Conservation (phyloP, 2,329 filamentous ascomycete genomes). For the Fusarium beomiforme region DNA sequence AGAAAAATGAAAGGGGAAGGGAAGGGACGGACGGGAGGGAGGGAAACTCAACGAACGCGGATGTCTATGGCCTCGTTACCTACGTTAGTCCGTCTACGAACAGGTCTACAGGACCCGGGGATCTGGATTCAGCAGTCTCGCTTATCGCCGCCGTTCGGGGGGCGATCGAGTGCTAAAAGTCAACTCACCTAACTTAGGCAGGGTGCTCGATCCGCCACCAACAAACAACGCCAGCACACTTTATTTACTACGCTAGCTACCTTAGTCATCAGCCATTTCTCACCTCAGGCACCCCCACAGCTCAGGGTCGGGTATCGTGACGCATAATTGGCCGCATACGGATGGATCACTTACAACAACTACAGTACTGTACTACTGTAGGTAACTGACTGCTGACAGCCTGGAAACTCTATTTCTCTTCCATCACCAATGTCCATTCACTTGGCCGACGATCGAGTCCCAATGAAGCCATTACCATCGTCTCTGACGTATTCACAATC, state of each 20-base stretch:
- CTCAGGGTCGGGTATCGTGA: neutral
- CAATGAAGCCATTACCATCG: constrained; percentile 12
- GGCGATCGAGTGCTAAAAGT: constrained; percentile 20
- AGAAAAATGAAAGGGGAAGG: neutral
- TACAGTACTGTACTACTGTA: no score
- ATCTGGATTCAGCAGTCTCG: constrained; percentile 47
- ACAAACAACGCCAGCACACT: neutral
- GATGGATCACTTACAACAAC: neutral
- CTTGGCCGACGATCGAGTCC: constrained; percentile 7
- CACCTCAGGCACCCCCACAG: constrained; percentile 8
- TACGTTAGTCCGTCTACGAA: neutral
- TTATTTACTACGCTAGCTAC: neutral
- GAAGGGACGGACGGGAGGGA: constrained; percentile 20
- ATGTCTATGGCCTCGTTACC: constrained; percentile 1
- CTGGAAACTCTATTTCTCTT: constrained; percentile 16
- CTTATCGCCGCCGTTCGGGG: constrained; percentile 45
- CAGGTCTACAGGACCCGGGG: constrained; percentile 39
- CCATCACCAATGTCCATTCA: neutral
- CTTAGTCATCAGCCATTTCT: constrained; percentile 17
- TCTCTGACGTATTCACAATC: neutral
- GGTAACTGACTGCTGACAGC: neutral
- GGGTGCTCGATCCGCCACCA: constrained; percentile 26
- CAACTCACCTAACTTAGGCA: neutral
- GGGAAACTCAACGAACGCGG: constrained; percentile 17
- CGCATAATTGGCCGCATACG: neutral